These are phyloP conservation scores for Daedaleopsis sinensis DNA, from an alignment of 768 basidiomycete genomes.

Conservation along the genomic window DNA sequence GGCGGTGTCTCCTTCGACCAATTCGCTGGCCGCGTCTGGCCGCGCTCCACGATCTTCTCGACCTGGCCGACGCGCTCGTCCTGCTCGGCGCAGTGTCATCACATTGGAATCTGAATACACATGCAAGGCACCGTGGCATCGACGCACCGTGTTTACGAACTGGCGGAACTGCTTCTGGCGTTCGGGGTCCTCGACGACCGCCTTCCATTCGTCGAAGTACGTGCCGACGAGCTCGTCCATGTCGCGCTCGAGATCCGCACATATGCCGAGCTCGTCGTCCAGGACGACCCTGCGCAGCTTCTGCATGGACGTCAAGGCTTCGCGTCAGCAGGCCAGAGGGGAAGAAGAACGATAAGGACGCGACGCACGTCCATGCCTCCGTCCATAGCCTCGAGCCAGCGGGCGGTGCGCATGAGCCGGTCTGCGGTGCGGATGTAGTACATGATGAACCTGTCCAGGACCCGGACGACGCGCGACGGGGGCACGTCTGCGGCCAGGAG, in stretches of 20 bases:
- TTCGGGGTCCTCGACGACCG: conserved; percentile 55
- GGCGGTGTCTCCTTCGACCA: conserved; percentile 64
- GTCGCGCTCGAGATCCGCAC: conserved; percentile 62
- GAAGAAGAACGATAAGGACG: not conserved
- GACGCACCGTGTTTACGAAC: conserved; percentile 62
- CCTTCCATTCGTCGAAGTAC: conserved; percentile 72
- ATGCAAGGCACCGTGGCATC: not conserved
- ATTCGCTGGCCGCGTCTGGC: conserved; percentile 64
- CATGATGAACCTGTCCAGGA: conserved; percentile 67
- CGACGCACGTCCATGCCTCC: conserved; percentile 58
- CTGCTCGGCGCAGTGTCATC: conserved; percentile 20
- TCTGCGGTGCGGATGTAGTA: conserved; percentile 78
- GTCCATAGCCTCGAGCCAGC: conserved; percentile 74
- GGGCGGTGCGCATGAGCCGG: conserved; percentile 67
- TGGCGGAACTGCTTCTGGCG: conserved; percentile 57
- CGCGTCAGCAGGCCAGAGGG: not conserved
- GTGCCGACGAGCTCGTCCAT: conserved; percentile 69
- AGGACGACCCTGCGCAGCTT: conserved; percentile 66
- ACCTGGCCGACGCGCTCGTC: conserved; percentile 45
- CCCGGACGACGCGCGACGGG: conserved; percentile 58
- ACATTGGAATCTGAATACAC: not conserved
- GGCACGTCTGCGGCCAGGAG: conserved; percentile 71
- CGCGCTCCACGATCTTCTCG: conserved; percentile 61
- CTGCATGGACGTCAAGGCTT: conserved; percentile 27
- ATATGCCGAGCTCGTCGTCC: conserved; percentile 74